phyloP scores from a whole-genome alignment of 495 filamentous ascomycete genomes.

The Aspergillus baeticus region DNA sequence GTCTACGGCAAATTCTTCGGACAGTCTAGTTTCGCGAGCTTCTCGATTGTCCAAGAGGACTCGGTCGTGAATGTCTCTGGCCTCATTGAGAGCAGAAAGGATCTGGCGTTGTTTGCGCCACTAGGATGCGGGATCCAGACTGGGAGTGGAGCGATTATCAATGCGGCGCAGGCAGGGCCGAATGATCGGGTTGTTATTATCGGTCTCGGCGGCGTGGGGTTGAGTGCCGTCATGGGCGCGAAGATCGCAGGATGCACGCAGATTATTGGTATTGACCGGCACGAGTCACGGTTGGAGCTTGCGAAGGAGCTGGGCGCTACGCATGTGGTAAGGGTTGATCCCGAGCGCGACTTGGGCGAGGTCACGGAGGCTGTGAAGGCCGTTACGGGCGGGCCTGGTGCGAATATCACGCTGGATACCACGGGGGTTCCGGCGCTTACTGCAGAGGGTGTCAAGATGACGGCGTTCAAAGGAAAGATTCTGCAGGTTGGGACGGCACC shows the following conservation, averaged over 20 bases:
- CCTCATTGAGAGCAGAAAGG: constrained; percentile 15
- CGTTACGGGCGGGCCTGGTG: constrained; percentile 16
- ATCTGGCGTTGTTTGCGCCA: constrained; percentile 36
- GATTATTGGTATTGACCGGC: constrained; percentile 39
- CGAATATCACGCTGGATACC: constrained; percentile 32
- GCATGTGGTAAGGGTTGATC: constrained; percentile 23
- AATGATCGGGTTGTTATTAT: constrained; percentile 28
- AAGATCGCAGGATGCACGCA: constrained; percentile 19
- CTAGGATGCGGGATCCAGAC: constrained; percentile 46
- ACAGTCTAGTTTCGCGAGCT: constrained; percentile 35
- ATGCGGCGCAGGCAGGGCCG: constrained; percentile 23
- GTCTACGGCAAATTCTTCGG: constrained; percentile 37
- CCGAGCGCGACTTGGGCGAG: background rate
- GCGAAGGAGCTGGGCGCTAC: constrained; percentile 41
- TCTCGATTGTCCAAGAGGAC: constrained; percentile 25
- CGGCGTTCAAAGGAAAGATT: constrained; percentile 13
- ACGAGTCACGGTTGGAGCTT: constrained; percentile 30
- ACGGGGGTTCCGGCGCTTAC: constrained; percentile 32
- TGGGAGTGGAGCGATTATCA: constrained; percentile 35
- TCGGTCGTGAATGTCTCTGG: constrained; percentile 26
- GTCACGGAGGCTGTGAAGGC: constrained; percentile 9
- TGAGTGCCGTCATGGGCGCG: constrained; percentile 34
- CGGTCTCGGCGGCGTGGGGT: constrained; percentile 37
- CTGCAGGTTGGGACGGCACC: constrained; percentile 15
- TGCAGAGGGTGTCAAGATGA: constrained; percentile 24